These are phyloP conservation scores for Mycena latifolia DNA, from an alignment of 768 basidiomycete genomes.

Conservation along the genomic window DNA sequence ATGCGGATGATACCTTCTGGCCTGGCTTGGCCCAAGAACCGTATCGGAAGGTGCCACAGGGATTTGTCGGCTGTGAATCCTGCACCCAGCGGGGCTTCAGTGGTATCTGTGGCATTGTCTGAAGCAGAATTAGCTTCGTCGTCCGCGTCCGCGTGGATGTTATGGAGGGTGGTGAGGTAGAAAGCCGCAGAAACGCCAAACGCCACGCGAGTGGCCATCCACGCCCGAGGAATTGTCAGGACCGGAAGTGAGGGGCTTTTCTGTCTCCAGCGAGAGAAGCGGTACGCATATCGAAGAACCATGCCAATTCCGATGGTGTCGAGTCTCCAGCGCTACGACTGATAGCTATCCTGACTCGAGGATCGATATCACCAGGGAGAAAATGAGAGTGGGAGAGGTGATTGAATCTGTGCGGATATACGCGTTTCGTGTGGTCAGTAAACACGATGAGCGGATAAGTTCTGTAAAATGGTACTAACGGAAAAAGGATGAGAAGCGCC, in stretches of 20 bases:
- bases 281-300: constrained; percentile 9
- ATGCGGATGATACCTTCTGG: constrained; percentile 16
- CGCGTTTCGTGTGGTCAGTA: too few species aligned
- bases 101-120: background rate
- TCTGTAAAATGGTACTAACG: too few species aligned
- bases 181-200: constrained; percentile 19
- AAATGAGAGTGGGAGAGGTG: too few species aligned
- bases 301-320: background rate
- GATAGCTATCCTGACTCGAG: too few species aligned
- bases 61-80: constrained; percentile 21
- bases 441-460: too few species aligned
- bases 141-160: constrained; percentile 22
- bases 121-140: constrained; percentile 1
- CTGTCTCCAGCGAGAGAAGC: constrained; percentile 10
- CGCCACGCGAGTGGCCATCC: constrained; percentile 7
- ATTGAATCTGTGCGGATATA: too few species aligned
- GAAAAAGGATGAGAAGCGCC: too few species aligned
- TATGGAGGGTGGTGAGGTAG: constrained; percentile 21
- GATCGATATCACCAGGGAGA: background rate
- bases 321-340: background rate
- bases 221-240: background rate
- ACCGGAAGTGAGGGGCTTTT: background rate
- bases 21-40: constrained; percentile 5
- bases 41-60: constrained; percentile 3
- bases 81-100: background rate